These are phyloP conservation scores for Cladosporium colombiae DNA, from an alignment of 2,329 filamentous ascomycete genomes.

Conservation along the genomic window DNA sequence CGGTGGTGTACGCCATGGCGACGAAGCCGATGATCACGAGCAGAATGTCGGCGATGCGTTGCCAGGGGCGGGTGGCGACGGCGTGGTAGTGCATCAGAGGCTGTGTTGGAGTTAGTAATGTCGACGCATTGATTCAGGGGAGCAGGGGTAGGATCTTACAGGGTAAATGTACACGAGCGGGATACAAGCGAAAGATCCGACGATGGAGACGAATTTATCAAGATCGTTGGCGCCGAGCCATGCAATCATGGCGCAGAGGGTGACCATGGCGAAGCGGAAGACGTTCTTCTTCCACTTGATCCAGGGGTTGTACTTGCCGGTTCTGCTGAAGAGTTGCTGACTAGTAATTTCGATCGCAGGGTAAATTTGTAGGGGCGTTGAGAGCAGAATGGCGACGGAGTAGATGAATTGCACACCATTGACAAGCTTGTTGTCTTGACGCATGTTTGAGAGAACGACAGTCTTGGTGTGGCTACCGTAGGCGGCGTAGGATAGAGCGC, in stretches of 20 bases:
- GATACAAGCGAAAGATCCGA: constrained; percentile 97
- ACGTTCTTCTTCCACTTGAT: constrained; percentile 99
- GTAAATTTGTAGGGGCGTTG: constrained; percentile 94
- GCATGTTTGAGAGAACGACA: constrained; percentile 92
- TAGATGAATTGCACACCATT: constrained; percentile 96
- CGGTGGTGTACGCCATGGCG: constrained; percentile 90
- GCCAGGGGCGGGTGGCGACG: constrained; percentile 68
- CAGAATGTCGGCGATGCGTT: constrained; percentile 70
- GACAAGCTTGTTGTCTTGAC: constrained; percentile 92
- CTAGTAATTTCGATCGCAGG: constrained; percentile 95
- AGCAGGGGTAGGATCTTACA: constrained; percentile 56
- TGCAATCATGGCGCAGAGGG: constrained; percentile 80
- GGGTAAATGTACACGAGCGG: constrained; percentile 97
- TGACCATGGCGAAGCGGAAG: constrained; percentile 91
- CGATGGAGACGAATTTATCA: constrained; percentile 95
- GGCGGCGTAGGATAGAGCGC: constrained; percentile 90
- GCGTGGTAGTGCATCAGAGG: constrained; percentile 86
- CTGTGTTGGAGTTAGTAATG: constrained; percentile 48
- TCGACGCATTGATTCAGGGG: too few species aligned
- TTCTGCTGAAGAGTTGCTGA: constrained; percentile 89
- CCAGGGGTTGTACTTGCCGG: constrained; percentile 95
- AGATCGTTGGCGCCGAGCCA: constrained; percentile 91
- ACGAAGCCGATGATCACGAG: constrained; percentile 80
- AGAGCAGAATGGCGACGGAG: constrained; percentile 94
- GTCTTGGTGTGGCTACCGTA: constrained; percentile 96